Conservation (phyloP, 2,329 filamentous ascomycete species). For the Mycocentrospora acerina region DNA sequence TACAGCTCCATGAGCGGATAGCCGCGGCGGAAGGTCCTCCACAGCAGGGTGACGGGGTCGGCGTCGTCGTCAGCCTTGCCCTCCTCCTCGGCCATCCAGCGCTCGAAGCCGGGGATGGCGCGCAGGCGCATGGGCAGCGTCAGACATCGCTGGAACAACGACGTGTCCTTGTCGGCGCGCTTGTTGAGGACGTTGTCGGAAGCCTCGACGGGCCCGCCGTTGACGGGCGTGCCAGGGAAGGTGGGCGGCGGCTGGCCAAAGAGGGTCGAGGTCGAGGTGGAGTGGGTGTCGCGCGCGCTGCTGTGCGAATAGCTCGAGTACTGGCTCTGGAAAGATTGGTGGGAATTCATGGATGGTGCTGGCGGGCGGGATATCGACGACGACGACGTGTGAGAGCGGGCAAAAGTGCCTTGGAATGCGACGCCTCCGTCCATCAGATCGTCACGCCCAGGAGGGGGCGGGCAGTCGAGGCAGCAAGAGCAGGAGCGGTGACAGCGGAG, state of each 20-base stretch:
- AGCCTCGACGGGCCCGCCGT: conserved; percentile 68
- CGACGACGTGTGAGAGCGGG: conserved; percentile 24
- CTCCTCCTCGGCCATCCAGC: conserved; percentile 70
- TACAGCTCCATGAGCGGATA: conserved; percentile 85
- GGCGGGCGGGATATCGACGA: too few species aligned
- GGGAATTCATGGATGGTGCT: conserved; percentile 47
- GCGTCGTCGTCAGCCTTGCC: conserved; percentile 67
- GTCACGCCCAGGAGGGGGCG: too few species aligned
- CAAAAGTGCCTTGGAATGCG: conserved; percentile 20
- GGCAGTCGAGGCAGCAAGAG: too few species aligned
- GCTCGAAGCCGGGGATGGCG: conserved; percentile 80
- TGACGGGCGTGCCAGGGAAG: conserved; percentile 41
- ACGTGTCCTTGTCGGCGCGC: conserved; percentile 85
- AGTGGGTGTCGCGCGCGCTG: conserved; percentile 50
- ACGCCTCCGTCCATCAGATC: conserved; percentile 32
- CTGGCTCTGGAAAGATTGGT: conserved; percentile 50
- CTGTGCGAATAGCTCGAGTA: conserved; percentile 51
- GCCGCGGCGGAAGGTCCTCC: conserved; percentile 82
- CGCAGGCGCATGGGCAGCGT: conserved; percentile 78
- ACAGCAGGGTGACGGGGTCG: conserved; percentile 87
- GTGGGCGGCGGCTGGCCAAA: conserved; percentile 36
- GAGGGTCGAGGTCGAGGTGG: conserved; percentile 51
- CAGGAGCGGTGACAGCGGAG: too few species aligned
- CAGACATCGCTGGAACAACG: conserved; percentile 93
- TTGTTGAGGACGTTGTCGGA: conserved; percentile 97